Conservation (phyloP, 495 filamentous ascomycete species). For the Lentithecium fluviatile region DNA sequence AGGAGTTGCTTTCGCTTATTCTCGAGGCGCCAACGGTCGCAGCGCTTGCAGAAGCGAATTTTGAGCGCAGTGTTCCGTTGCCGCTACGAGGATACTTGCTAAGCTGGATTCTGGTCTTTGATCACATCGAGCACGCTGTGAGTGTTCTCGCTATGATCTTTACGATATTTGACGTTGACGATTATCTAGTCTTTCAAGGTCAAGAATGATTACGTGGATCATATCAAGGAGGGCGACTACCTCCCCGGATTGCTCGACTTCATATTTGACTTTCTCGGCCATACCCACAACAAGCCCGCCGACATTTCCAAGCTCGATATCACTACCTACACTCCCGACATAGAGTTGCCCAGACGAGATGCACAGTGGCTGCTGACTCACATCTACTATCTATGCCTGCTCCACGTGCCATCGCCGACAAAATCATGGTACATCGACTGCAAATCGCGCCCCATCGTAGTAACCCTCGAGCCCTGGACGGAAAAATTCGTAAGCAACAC, state of each 20-base stretch:
- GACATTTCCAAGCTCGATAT: constrained; percentile 69
- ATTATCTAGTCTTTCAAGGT: constrained; percentile 65
- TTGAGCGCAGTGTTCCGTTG: constrained; percentile 54
- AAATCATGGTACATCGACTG: constrained; percentile 84
- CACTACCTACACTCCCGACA: constrained; percentile 62
- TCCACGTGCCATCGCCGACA: constrained; percentile 69
- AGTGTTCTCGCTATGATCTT: constrained; percentile 20
- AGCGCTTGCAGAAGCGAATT: constrained; percentile 42
- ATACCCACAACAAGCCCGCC: constrained; percentile 63
- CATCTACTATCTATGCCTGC: constrained; percentile 78
- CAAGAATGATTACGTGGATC: constrained; percentile 70
- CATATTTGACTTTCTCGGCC: constrained; percentile 77
- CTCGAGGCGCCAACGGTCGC: constrained; percentile 48
- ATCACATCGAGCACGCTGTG: constrained; percentile 75
- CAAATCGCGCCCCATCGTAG: constrained; percentile 70
- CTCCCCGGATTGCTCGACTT: constrained; percentile 70
- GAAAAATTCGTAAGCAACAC: constrained; percentile 58
- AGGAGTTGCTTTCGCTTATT: constrained; percentile 51
- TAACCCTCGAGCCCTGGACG: constrained; percentile 76
- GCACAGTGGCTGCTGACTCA: constrained; percentile 81
- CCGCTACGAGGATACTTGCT: constrained; percentile 73
- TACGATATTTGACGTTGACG: not conserved
- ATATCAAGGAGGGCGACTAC: constrained; percentile 71
- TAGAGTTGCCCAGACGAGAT: constrained; percentile 57
- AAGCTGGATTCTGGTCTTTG: constrained; percentile 88